These are phyloP conservation scores for Alternaria hordeiaustralica DNA, from an alignment of 2,329 filamentous ascomycete species.

Conservation along the genomic window DNA sequence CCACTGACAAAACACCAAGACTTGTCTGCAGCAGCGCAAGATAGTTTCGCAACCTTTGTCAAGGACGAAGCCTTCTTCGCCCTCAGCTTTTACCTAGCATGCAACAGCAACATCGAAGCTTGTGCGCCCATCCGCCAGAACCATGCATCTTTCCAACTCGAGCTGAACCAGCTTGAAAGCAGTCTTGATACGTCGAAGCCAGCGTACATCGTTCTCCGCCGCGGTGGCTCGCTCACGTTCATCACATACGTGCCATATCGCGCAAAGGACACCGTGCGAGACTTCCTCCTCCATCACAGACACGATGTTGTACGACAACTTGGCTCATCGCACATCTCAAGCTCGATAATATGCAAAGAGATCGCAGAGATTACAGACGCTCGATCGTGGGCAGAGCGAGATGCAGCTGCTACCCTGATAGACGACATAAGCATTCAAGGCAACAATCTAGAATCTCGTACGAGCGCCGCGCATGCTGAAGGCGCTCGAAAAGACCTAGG, in stretches of 20 bases:
- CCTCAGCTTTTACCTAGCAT: neutral
- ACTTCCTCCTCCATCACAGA: slow-evolving; percentile 19
- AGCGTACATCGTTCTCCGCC: slow-evolving; percentile 31
- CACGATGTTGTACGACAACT: slow-evolving; percentile 18
- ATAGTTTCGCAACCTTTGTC: neutral
- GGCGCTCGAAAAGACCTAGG: neutral
- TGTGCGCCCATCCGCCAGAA: neutral
- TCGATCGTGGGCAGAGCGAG: slow-evolving; percentile 35
- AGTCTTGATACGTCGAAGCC: slow-evolving; percentile 19
- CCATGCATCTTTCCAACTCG: slow-evolving; percentile 13
- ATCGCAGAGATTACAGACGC: slow-evolving; percentile 32
- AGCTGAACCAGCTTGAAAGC: slow-evolving; percentile 24
- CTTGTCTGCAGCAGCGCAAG: neutral
- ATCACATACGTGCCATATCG: slow-evolving; percentile 33
- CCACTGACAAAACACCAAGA: neutral
- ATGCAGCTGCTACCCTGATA: neutral
- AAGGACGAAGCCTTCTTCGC: neutral
- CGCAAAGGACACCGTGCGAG: slow-evolving; percentile 16
- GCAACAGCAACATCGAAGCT: neutral
- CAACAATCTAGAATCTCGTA: neutral
- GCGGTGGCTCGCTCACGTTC: slow-evolving; percentile 13
- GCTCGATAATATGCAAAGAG: slow-evolving; percentile 36
- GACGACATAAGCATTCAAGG: neutral
- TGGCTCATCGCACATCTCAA: slow-evolving; percentile 19
- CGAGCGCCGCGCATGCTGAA: neutral